Percentiles rank a stretch among this genome's conserved stretches.
These are phyloP conservation scores for Melampsora larici-populina DNA, from an alignment of 1,284 basidiomycete species.

Conservation along the genomic window DNA sequence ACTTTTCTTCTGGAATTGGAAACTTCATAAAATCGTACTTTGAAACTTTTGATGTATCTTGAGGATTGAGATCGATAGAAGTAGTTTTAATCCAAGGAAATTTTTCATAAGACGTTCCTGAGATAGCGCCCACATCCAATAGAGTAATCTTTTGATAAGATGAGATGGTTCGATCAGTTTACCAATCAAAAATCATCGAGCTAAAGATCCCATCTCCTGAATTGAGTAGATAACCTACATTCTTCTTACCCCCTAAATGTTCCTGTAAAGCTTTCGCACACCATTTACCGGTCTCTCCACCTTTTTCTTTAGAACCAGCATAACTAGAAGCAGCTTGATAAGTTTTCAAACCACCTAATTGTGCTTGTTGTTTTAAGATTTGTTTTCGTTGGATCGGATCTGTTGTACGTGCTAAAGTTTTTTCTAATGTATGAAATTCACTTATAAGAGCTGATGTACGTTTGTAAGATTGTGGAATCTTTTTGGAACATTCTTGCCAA, in stretches of 20 bases:
- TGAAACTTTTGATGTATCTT: conserved; percentile 51
- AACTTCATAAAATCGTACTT: conserved; percentile 55
- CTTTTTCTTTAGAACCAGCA: conserved; percentile 47
- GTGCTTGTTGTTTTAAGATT: conserved; percentile 44
- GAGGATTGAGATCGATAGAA: conserved; percentile 55
- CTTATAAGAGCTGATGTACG: conserved; percentile 46
- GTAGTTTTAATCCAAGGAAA: conserved; percentile 53
- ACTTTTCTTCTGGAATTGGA: conserved; percentile 47
- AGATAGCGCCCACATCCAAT: conserved; percentile 57
- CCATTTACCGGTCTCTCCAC: conserved; percentile 51
- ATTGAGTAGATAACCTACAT: conserved; percentile 20
- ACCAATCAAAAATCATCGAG: conserved; percentile 24
- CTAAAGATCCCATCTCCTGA: too few species aligned
- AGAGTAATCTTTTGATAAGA: conserved; percentile 46
- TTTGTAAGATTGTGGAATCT: conserved; percentile 45
- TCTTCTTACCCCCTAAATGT: conserved; percentile 32
- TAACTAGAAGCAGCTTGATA: conserved; percentile 49
- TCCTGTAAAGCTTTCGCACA: conserved; percentile 46
- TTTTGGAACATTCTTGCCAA: conserved; percentile 6
- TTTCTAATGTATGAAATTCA: conserved; percentile 49
- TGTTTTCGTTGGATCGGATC: conserved; percentile 44
- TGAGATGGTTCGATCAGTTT: neutral
- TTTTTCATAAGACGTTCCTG: conserved; percentile 53
- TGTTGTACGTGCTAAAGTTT: conserved; percentile 47
- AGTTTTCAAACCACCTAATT: conserved; percentile 48